These are phyloP conservation scores for Microstegium vimineum DNA, from an alignment of 176 grass and related monocot species.

Conservation along the genomic window DNA sequence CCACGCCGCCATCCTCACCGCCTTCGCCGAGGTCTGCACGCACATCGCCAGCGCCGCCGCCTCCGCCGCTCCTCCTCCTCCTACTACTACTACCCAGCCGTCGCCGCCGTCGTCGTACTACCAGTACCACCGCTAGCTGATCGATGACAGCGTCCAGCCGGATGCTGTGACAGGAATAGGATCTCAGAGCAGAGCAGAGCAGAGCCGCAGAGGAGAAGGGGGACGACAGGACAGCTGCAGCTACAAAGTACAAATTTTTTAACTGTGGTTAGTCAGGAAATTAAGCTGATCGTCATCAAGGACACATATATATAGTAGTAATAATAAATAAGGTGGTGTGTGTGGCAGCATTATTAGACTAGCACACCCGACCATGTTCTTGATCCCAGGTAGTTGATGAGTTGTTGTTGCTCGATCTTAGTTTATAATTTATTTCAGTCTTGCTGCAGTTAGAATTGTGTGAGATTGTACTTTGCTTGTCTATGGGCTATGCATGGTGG, in stretches of 20 bases:
- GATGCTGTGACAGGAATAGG: conserved; percentile 9
- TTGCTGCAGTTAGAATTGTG: not conserved
- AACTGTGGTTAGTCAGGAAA: not conserved
- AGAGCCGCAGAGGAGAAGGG: not conserved
- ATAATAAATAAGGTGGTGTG: not conserved
- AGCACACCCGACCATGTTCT: not conserved
- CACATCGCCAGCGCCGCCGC: conserved; percentile 27
- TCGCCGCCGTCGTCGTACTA: not conserved
- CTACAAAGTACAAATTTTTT: not conserved
- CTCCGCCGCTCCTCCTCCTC: not conserved
- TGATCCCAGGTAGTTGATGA: not conserved
- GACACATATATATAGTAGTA: not conserved
- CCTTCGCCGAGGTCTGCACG: conserved; percentile 87
- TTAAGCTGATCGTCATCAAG: not conserved
- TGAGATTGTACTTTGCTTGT: not conserved
- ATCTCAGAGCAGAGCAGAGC: conserved; percentile 39
- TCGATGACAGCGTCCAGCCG: not conserved
- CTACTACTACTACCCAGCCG: not conserved
- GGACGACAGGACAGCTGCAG: not conserved
- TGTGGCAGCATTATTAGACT: not conserved
- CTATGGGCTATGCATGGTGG: not conserved
- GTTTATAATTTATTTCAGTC: not conserved
- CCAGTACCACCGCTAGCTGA: not conserved
- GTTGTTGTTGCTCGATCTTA: not conserved
- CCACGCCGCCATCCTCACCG: conserved; percentile 92